Evolutionary conservation across 2,329 filamentous ascomycete species (phyloP).

Genomic region (Ophiognomonia clavigignenti-juglandacearum): DNA sequence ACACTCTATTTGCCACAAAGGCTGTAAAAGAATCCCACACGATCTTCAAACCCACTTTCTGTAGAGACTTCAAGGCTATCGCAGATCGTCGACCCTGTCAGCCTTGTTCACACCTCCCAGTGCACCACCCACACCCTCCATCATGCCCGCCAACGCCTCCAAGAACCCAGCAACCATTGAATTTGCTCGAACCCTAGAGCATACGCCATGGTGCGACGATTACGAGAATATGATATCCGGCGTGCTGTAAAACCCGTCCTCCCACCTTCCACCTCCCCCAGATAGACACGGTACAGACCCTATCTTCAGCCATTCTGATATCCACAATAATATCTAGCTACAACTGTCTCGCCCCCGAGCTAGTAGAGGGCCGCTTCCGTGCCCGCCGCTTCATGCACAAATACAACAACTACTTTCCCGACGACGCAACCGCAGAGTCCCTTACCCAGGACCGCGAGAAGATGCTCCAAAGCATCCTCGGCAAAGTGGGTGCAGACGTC

Average conservation of each 20-base stretch:
- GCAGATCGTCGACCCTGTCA: too few species aligned
- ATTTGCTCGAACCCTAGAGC: slow-evolving; percentile 40
- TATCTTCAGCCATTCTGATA: not conserved
- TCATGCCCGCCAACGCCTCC: slow-evolving; percentile 31
- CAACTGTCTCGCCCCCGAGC: slow-evolving; percentile 41
- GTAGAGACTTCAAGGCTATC: too few species aligned
- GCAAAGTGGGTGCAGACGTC: slow-evolving; percentile 43
- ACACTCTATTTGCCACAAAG: too few species aligned
- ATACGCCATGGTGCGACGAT: slow-evolving; percentile 53
- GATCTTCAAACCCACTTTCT: too few species aligned
- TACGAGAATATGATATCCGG: slow-evolving; percentile 63
- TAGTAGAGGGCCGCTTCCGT: slow-evolving; percentile 46
- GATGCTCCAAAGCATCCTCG: slow-evolving; percentile 45
- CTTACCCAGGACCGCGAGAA: slow-evolving; percentile 34
- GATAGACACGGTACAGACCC: not conserved
- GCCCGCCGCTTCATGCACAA: slow-evolving; percentile 51
- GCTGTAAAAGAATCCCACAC: too few species aligned
- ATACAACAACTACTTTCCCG: slow-evolving; percentile 54
- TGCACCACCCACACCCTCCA: not conserved
- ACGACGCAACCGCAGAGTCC: slow-evolving; percentile 36
- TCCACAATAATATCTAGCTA: slow-evolving; percentile 32
- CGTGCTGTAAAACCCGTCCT: slow-evolving; percentile 42
- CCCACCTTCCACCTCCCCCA: not conserved
- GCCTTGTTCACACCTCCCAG: not conserved
- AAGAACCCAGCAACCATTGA: slow-evolving; percentile 39